Evolutionary conservation across 169 alveolate species (phyloP), one percentile per base, ranked within the genome.

Genomic region (Eimeria mitis): DNA sequence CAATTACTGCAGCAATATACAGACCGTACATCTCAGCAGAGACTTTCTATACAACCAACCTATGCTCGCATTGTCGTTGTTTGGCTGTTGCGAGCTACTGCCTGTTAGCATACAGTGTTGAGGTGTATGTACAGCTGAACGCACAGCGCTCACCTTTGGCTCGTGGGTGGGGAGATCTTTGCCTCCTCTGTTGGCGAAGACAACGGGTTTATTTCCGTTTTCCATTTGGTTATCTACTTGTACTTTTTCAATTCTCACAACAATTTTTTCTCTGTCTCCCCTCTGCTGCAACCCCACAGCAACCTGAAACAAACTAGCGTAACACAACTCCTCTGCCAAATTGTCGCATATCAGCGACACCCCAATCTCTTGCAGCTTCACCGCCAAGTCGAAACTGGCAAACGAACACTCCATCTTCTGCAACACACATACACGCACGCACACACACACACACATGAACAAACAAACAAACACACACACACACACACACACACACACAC

Each of bases 151-250:
- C 9, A 49, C 88, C 88, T 44, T 21, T 13, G 88, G 88, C 6
- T 78, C 88, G 28, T 37, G 56, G 42, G 31, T n/a, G 70, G 65
- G 40, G 89, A 31, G 37, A 11, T 73, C 87, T 56, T 78, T 70
- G 70, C 96, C 94, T 1, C 96, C 94, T 9, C 96, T 85, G 37
- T 91, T 91, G 21, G 94, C 90, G 42, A 94, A 90, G 16, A 94
- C 87, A 37, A 85, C 95, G n/a, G 96, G 95, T 75, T 88, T 94
- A 37, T 34, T 63, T n/a, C 87, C 91, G 40, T 91, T 95, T 44
- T 97, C 98, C 54, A 97, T 87, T 90, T 98, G 99, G 78, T 97
- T 97, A 90, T 98, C 99, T 70, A 98, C 76, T 54, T 98, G 99
- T 1, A 98, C 97, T 76, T 96, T 98, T 37, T 97, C 95, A n/a